A percentile compares a stretch with the other conserved stretches of the same genome.
Evolutionary conservation across 2,329 filamentous ascomycete species (phyloP).

Genomic region (Xylariaceae sp.): DNA sequence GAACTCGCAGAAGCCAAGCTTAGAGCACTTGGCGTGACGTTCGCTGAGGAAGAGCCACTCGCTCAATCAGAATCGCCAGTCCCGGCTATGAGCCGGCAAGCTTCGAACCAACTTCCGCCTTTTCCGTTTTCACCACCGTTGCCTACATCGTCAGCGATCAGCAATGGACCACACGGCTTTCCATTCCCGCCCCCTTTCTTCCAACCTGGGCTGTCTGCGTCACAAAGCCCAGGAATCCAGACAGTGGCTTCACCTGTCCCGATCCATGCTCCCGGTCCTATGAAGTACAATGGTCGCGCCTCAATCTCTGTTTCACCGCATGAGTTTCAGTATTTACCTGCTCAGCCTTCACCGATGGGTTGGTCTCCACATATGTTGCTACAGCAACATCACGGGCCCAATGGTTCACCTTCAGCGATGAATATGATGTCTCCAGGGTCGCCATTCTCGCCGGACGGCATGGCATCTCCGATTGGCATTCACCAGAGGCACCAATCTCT

Average conservation of each 20-base stretch:
- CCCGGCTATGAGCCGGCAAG: conserved; percentile 59
- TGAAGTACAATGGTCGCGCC: conserved; percentile 63
- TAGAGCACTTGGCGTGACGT: conserved; percentile 79
- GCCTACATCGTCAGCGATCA: conserved; percentile 71
- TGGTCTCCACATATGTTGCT: conserved; percentile 55
- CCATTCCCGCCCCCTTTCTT: conserved; percentile 56
- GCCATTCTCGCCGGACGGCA: conserved; percentile 53
- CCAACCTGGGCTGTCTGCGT: conserved; percentile 53
- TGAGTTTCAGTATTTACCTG: conserved; percentile 61
- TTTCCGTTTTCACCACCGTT: conserved; percentile 80
- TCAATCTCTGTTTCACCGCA: conserved; percentile 63
- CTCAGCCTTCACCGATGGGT: conserved; percentile 54
- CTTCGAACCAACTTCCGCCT: conserved; percentile 68
- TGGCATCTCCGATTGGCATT: conserved; percentile 39
- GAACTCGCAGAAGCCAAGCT: conserved; percentile 87
- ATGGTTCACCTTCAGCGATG: conserved; percentile 59
- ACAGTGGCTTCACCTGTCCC: conserved; percentile 69
- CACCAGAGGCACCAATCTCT: conserved; percentile 57
- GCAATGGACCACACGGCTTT: conserved; percentile 54
- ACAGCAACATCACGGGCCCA: conserved; percentile 48
- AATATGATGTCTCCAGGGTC: conserved; percentile 59
- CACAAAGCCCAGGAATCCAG: conserved; percentile 57
- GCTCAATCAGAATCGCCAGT: conserved; percentile 59
- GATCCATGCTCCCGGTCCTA: conserved; percentile 52
- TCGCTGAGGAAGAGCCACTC: conserved; percentile 66